Percentiles rank a stretch among this genome's conserved stretches.
Evolutionary conservation across 2,329 filamentous ascomycete species (phyloP).

Genomic region (Plenodomus lindquistii): DNA sequence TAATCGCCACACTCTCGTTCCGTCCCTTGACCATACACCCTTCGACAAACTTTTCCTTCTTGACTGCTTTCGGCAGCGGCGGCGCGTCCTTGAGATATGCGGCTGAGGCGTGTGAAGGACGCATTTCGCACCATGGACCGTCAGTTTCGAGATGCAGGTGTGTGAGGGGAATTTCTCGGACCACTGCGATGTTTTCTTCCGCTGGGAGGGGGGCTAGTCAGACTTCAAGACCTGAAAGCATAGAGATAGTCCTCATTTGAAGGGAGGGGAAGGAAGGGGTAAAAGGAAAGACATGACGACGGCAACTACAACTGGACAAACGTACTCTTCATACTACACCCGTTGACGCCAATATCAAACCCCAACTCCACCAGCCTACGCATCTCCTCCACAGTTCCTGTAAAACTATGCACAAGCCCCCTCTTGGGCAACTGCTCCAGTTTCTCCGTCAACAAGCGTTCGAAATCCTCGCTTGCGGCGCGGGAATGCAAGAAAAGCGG

Average conservation of each 20-base stretch:
- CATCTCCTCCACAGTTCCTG: conserved; percentile 86
- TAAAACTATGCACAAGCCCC: conserved; percentile 94
- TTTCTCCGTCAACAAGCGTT: conserved; percentile 62
- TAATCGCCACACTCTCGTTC: conserved; percentile 89
- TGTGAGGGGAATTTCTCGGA: conserved; percentile 76
- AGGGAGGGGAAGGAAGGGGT: not conserved
- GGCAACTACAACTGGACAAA: too few species aligned
- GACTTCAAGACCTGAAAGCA: too few species aligned
- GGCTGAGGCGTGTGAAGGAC: conserved; percentile 83
- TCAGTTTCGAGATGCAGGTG: conserved; percentile 94
- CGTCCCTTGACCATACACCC: conserved; percentile 91
- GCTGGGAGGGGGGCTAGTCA: conserved; percentile 17
- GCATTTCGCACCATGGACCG: conserved; percentile 94
- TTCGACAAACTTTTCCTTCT: conserved; percentile 93
- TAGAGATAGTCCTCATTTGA: too few species aligned
- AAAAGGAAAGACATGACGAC: not conserved
- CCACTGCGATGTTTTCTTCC: conserved; percentile 78
- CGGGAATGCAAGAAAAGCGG: conserved; percentile 92
- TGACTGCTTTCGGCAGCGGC: conserved; percentile 77
- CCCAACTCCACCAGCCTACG: conserved; percentile 75
- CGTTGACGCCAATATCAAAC: conserved; percentile 92
- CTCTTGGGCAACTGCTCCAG: conserved; percentile 71
- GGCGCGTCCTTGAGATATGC: conserved; percentile 72
- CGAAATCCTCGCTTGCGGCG: conserved; percentile 82
- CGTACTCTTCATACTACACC: conserved; percentile 85